Base-by-base conservation (phyloP, 768 basidiomycete genomes). In the Serendipita vermifera region DNA sequence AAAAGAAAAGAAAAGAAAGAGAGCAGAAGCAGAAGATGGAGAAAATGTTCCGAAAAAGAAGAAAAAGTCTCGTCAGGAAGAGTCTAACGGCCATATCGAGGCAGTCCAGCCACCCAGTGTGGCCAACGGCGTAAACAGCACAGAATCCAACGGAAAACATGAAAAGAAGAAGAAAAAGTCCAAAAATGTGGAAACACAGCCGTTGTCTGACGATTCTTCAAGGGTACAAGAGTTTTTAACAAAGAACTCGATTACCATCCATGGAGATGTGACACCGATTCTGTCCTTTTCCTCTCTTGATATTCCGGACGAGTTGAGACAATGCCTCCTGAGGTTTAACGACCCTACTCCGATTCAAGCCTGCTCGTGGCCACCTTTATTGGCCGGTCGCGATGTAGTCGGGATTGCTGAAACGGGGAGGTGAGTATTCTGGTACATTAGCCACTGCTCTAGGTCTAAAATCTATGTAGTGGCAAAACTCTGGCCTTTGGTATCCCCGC, bases 361-460 rank as follows among this genome's bases (percentile, higher is more conserved):
- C 4, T 94, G 89, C 62, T 80, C 92, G 11, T 98, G 93, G 93
- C 90, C 93, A 2, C 81, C 87, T 32, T 81, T 87, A 4, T 72
- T 98, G 24, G 73, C 77, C 22, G 86, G 86, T 0, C 73, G 73
- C n/a, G 88, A 98, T 66, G 87, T 94, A 0, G 83, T 98, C 29
- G 94, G 94, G 48, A 89, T 98, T 59, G 93, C 94, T 5, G 93
- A 98, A 73, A 98, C 94, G 2, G 94, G 94, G 62, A 87, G 82
- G 83, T 80, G 59, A 33, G 71, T 58, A 11, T 5, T 15, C 32
- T 29, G n/a, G n/a, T 27, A n/a, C 17, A 17, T 24, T 39, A 24
- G 6, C 3, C n/a, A 3, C 7, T 17, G 5, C 39, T 3, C n/a
- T n/a, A n/a, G n/a, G n/a, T n/a, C n/a, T n/a, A n/a, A n/a, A 54